Base-by-base conservation (phyloP, 148 eudicot genomes). In the Silene latifolia region DNA sequence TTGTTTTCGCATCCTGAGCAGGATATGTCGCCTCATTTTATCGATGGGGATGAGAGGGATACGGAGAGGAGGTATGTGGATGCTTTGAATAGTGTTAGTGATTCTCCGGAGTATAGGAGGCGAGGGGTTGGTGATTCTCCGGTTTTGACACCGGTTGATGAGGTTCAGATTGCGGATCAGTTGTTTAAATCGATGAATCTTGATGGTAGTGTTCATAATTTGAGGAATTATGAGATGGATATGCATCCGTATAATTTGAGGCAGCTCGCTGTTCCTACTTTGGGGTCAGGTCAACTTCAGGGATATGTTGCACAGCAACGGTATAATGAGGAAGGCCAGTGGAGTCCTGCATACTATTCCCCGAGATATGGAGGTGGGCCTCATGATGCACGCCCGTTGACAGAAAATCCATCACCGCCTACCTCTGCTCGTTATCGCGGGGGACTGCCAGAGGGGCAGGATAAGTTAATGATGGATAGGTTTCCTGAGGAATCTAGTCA, bases 61-160 rank as follows among this genome's bases (percentile, higher is more conserved):
- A 81, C 89, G 7, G 98, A 91, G 87, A 91, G 91, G 72, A 75
- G 95, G 74, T 94, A 91, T 79, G 97, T 95, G 51, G 98, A 95
- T 85, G 98, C 98, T 63, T 79, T 95, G 83, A 95, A 95, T 75
- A 92, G 92, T 82, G 89, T 90, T 63, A 89, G 78, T 80, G 98
- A 94, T 42, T 85, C 90, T 27, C 91, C 90, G 0, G 95, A 91
- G 7, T 80, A 76, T 39, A 78, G 88, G 83, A 84, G 83, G 44
- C 85, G 73, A 14, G 87, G 78, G 72, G 74, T 67, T 68, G 67
- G 72, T 72, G 97, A 90, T 72, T 85, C 84, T 18, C 81, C 82
- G 56, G 67, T 77, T 7, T 47, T 83, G 75, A 80, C 84, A 24
- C 80, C 85, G 6, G 77, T 78, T 4, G 92, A 90, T 69, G 98